Evolutionary conservation across 2,329 filamentous ascomycete genomes (phyloP).

Genomic region (Paecilomyces dactylethromorphus): DNA sequence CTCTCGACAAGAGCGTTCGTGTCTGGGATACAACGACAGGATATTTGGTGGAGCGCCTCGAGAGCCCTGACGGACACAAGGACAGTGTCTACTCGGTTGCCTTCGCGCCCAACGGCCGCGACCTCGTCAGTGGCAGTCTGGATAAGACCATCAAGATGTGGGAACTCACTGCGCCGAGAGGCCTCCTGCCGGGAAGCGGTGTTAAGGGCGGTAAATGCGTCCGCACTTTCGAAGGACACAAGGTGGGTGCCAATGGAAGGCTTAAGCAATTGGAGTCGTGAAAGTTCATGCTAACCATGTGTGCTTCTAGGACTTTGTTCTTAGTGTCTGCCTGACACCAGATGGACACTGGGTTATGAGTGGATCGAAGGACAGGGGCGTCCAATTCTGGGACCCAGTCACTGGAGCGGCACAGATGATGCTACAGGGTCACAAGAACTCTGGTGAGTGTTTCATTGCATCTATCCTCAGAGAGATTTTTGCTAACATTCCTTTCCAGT

Average conservation of each 20-base stretch:
- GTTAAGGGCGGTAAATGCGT: slow-evolving; percentile 87
- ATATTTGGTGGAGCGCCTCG: slow-evolving; percentile 81
- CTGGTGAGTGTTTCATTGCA: slow-evolving; percentile 46
- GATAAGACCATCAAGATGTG: slow-evolving; percentile 99
- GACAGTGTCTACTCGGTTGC: slow-evolving; percentile 96
- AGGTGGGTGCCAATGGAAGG: slow-evolving; percentile 49
- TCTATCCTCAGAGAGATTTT: slow-evolving; percentile 1
- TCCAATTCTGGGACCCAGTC: slow-evolving; percentile 97
- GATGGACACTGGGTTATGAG: slow-evolving; percentile 95
- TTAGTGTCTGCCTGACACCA: slow-evolving; percentile 90
- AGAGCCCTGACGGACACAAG: slow-evolving; percentile 90
- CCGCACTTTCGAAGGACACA: slow-evolving; percentile 94
- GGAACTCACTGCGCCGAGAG: slow-evolving; percentile 72
- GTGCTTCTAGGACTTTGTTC: slow-evolving; percentile 73
- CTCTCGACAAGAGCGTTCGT: slow-evolving; percentile 92
- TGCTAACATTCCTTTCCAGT: slow-evolving; percentile 46
- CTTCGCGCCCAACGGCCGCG: slow-evolving; percentile 87
- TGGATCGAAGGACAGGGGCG: slow-evolving; percentile 92
- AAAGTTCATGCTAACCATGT: slow-evolving; percentile 8
- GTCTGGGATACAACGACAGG: slow-evolving; percentile 91
- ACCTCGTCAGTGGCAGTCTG: slow-evolving; percentile 87
- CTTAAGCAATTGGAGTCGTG: slow-evolving; percentile 5
- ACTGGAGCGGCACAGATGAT: slow-evolving; percentile 94
- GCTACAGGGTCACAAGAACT: slow-evolving; percentile 98
- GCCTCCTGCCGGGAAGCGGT: slow-evolving; percentile 57